Base-by-base conservation (phyloP, 352 stramenopile species). In the Globisporangium middletonii region DNA sequence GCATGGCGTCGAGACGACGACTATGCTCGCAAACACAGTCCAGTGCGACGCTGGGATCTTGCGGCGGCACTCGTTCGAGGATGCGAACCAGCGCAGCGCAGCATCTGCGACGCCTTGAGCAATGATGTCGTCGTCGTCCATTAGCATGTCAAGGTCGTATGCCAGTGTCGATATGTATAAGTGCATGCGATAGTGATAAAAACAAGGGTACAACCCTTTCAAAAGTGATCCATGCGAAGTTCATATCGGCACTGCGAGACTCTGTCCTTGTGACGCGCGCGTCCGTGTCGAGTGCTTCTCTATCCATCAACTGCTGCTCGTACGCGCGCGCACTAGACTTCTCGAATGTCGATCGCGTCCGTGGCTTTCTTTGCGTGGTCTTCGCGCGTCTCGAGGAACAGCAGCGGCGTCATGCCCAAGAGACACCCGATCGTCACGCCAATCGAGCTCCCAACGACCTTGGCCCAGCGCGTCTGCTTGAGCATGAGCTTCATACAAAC, bases 401-500 rank as follows among this genome's bases (percentile, higher is more conserved):
- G 70, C 55, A 94, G 55, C 38, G 84, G 82, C 18, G 63, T 51
- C 84, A 94, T 92, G 41, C 82, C 82, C 16, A 94, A 53, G 13
- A 94, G 50, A 63, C 84, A 94, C 35, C 82, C 82, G 46, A 91
- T 81, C 37, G 77, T 86, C 16, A 92, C 73, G 19, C 84, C 79
- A 2, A 90, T 59, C n/a, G 69, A 79, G 55, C 76, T 88, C 12
- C 82, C 80, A 3, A 72, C 50, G 28, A 88, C 73, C 61, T 92
- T 89, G 16, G 79, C 80, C 37, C 85, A 57, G n/a, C 81, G 76
- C 19, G 75, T 86, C 45, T 77, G 62, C 50, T 78, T 79, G 33
- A 88, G 62, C 68, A 88, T 68, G 64, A 86, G 79, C 75, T 88
- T n/a, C n/a, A n/a, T n/a, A n/a, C n/a, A n/a, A n/a, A n/a, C n/a